Conservation (phyloP, 441 rosid genomes). For the Bocquillonia castaneifolia region DNA sequence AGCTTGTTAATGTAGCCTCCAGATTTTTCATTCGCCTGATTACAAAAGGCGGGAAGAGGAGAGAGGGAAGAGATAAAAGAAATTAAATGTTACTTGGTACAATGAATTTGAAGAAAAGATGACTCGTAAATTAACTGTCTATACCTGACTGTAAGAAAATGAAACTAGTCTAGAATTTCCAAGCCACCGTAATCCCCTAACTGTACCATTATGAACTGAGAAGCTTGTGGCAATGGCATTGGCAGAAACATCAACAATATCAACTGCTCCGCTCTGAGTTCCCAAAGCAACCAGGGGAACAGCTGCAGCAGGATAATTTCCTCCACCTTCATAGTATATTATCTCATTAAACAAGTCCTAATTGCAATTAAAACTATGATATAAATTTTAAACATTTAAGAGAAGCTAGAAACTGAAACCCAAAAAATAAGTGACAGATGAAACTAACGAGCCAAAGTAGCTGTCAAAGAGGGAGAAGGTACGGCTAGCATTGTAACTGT, state of each 20-base stretch:
- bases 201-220: constrained; percentile 68
- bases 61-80: not conserved
- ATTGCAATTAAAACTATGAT: constrained; percentile 7
- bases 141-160: constrained; percentile 88
- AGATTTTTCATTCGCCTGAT: constrained; percentile 82
- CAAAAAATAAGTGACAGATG: constrained; percentile 24
- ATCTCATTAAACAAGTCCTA: constrained; percentile 24
- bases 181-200: constrained; percentile 95
- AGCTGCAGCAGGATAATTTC: constrained; percentile 84
- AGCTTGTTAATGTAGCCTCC: constrained; percentile 91
- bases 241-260: constrained; percentile 86
- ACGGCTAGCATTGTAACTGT: constrained; percentile 89
- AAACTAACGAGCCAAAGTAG: constrained; percentile 90
- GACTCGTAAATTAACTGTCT: constrained; percentile 13
- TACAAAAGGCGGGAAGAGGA: constrained; percentile 8
- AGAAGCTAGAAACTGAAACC: constrained; percentile 20
- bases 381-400: constrained; percentile 8
- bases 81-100: not conserved
- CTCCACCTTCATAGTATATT: constrained; percentile 68
- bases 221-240: constrained; percentile 90
- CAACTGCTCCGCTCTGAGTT: constrained; percentile 83
- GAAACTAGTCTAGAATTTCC: constrained; percentile 97
- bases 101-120: constrained; percentile 12
- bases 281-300: constrained; percentile 99
- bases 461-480: constrained; percentile 89